Conservation (phyloP, 306 rosid genomes). For the Lupinus albus region DNA sequence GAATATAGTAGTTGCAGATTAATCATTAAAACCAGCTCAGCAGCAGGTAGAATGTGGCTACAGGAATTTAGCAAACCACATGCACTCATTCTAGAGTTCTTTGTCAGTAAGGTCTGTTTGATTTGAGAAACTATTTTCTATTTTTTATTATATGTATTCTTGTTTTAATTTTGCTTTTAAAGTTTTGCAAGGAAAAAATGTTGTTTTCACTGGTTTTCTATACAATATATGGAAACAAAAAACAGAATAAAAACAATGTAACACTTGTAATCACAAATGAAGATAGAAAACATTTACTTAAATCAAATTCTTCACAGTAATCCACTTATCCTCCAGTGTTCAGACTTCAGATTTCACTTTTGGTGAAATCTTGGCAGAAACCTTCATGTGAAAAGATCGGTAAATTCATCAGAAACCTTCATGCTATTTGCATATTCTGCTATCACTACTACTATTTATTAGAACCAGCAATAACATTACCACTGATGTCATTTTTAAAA, state of each 20-base stretch:
- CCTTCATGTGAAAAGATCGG: neutral
- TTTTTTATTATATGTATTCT: too few relatives aligned
- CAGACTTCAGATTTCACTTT: constrained; percentile 18
- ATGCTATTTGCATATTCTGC: neutral
- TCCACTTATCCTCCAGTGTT: neutral
- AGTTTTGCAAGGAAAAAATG: too few relatives aligned
- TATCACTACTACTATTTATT: neutral
- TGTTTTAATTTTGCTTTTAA: too few relatives aligned
- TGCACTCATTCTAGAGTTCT: constrained; percentile 37
- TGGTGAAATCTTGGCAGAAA: neutral
- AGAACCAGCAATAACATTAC: neutral
- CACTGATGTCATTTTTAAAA: neutral
- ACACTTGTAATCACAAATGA: too few relatives aligned
- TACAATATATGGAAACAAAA: too few relatives aligned
- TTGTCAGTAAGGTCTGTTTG: constrained; percentile 16
- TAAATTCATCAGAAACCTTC: too few relatives aligned
- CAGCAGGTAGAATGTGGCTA: constrained; percentile 40
- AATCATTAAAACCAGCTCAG: constrained; percentile 44
- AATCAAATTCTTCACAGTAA: neutral
- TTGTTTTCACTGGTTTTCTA: too few relatives aligned
- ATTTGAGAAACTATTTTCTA: too few relatives aligned
- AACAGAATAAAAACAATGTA: too few relatives aligned
- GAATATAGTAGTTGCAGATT: constrained; percentile 28
- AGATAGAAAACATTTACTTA: too few relatives aligned
- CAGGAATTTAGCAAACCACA: constrained; percentile 38